Evolutionary conservation across 345 rosid species (phyloP), one percentile per base, ranked within the genome.

Genomic region (Reutealis trisperma): DNA sequence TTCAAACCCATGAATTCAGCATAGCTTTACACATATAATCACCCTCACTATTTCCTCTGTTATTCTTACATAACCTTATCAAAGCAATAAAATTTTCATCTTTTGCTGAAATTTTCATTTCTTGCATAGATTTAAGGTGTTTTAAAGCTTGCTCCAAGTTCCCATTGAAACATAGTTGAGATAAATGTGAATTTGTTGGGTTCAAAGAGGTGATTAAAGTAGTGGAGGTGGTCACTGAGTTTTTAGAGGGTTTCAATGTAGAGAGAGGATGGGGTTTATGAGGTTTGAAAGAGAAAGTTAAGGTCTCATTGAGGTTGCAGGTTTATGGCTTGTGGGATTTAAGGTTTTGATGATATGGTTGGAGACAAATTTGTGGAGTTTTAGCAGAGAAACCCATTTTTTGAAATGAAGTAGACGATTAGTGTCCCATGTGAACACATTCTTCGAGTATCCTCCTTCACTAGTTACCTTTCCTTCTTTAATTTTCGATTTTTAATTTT

Each of bases 51-150:
- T 79, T 78, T 5, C 88, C 94, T 83, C 90, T 86, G 83, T 79
- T 89, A 88, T 88, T 79, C 86, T 93, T 93, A 74, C 97, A 95
- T 19, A 93, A 85, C 83, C 89, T 84, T 42, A 86, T 87, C 84
- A 92, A 72, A 75, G 88, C 88, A 75, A 90, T 75, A 60, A 85
- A 88, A 37, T 82, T 79, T 45, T 90, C 93, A 69, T 93, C 98
- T 67, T 93, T 92, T 16, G 90, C 88, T 1, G 66, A 47, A 79
- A 85, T 67, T 37, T 81, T 83, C 70, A 75, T 42, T 70, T 86
- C 90, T 76, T 84, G 89, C 96, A 95, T 88, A 16, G 91, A 91
- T 21, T 79, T 72, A 2, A 93, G 77, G 82, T 85, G 84, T 54
- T 77, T 84, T 61, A 93, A 30, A 59, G 96, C 98, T 78, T 83